phyloP scores from a whole-genome alignment of 176 grass and related monocot genomes.

The Oryza longistaminata region DNA sequence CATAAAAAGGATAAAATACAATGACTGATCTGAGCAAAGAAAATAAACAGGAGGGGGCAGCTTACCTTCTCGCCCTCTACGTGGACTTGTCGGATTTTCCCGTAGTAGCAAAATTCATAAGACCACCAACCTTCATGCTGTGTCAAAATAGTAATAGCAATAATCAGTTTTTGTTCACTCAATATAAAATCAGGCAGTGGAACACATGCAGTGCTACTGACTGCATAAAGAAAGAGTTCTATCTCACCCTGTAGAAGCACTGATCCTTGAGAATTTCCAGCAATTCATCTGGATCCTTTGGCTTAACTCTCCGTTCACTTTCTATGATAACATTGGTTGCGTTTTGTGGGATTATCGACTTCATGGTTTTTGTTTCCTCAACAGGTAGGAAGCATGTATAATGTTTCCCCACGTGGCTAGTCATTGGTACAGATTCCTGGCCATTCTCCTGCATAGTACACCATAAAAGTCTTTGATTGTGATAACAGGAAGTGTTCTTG shows the following conservation, averaged over 20 bases:
- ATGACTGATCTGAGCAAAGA: neutral
- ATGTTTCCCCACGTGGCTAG: conserved; percentile 68
- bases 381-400: conserved; percentile 79
- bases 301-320: conserved; percentile 69
- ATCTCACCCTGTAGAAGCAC: conserved; percentile 83
- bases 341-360: conserved; percentile 69
- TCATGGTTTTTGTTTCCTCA: conserved; percentile 76
- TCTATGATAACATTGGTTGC: conserved; percentile 79
- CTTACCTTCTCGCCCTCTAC: conserved; percentile 69
- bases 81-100: conserved; percentile 76
- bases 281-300: conserved; percentile 91
- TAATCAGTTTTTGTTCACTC: conserved; percentile 4
- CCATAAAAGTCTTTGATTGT: neutral
- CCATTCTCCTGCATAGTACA: conserved; percentile 66
- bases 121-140: conserved; percentile 96
- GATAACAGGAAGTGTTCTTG: neutral
- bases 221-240: conserved; percentile 18
- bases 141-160: neutral
- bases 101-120: conserved; percentile 92
- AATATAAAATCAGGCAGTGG: neutral
- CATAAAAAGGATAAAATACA: conserved; percentile 22
- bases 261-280: conserved; percentile 80
- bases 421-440: conserved; percentile 72
- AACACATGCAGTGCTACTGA: neutral
- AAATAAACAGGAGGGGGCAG: neutral